A percentile compares a stretch with the other conserved stretches of the same genome.
Evolutionary conservation across 2,329 filamentous ascomycete species (phyloP).

Genomic region (Neurospora sp.): DNA sequence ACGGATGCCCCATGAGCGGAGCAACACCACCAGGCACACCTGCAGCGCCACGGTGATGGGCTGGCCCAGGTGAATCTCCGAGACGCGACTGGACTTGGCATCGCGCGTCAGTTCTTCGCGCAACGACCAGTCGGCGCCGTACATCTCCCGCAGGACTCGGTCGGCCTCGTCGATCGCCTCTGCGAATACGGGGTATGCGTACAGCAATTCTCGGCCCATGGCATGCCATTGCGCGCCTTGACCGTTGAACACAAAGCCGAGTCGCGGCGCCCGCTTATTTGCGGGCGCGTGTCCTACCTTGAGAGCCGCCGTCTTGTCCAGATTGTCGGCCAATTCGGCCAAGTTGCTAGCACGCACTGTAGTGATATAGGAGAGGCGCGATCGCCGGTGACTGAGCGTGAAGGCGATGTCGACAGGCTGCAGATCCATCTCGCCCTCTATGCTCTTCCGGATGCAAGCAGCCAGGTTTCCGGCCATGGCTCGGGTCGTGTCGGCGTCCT

Average conservation of each 20-base stretch:
- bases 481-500: conserved; percentile 1
- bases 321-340: not conserved
- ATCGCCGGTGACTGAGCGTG: conserved; percentile 1
- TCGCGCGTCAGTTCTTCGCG: conserved; percentile 10
- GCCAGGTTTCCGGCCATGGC: not conserved
- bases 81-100: conserved; percentile 16
- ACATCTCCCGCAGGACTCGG: not conserved
- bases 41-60: conserved; percentile 18
- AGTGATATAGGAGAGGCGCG: not conserved
- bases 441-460: not conserved
- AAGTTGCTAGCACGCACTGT: not conserved
- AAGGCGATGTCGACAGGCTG: conserved; percentile 4
- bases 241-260: conserved; percentile 23
- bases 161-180: not conserved
- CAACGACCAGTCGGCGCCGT: conserved; percentile 8
- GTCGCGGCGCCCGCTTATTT: conserved; percentile 1
- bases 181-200: not conserved
- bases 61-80: conserved; percentile 21
- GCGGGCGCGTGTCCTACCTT: not conserved
- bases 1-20: conserved; percentile 21
- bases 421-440: not conserved
- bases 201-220: conserved; percentile 21
- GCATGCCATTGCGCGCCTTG: conserved; percentile 25
- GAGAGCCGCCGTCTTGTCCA: not conserved
- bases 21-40: conserved; percentile 23